Conservation (phyloP, 441 rosid genomes). For the Corymbia citriodora region DNA sequence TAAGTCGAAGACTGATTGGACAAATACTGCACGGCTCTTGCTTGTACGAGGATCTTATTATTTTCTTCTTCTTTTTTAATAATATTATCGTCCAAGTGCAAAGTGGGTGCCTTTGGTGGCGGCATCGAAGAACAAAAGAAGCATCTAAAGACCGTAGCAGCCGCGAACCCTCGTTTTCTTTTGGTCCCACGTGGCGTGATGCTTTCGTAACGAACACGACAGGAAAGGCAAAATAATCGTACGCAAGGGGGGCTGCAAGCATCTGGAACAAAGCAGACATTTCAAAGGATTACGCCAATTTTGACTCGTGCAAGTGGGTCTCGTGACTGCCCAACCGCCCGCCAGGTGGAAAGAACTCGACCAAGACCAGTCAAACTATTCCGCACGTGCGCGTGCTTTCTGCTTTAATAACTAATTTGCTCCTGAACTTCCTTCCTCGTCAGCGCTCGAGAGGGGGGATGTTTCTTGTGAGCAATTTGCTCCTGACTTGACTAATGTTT, state of each 20-base stretch:
- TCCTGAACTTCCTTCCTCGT: neutral
- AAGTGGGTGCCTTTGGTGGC: neutral
- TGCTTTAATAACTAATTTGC: neutral
- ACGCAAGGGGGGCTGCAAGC: neutral
- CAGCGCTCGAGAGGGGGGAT: neutral
- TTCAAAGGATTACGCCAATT: neutral
- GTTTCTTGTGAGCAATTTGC: neutral
- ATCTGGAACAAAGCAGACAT: neutral
- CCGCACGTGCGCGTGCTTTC: neutral
- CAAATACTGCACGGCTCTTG: neutral
- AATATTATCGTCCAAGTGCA: neutral
- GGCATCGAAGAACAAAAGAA: neutral
- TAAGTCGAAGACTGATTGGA: neutral
- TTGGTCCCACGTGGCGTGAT: neutral
- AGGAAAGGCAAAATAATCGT: neutral
- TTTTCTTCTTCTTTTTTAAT: neutral
- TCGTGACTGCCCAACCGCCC: neutral
- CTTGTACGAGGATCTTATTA: neutral
- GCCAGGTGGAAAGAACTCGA: neutral
- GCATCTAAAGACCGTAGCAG: neutral
- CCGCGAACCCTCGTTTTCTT: neutral
- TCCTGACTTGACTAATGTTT: no score
- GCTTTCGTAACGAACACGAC: neutral
- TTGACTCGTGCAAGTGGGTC: neutral
- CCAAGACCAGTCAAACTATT: neutral